These are phyloP conservation scores for Knufia petricola DNA, from an alignment of 2,329 filamentous ascomycete species.

Conservation along the genomic window DNA sequence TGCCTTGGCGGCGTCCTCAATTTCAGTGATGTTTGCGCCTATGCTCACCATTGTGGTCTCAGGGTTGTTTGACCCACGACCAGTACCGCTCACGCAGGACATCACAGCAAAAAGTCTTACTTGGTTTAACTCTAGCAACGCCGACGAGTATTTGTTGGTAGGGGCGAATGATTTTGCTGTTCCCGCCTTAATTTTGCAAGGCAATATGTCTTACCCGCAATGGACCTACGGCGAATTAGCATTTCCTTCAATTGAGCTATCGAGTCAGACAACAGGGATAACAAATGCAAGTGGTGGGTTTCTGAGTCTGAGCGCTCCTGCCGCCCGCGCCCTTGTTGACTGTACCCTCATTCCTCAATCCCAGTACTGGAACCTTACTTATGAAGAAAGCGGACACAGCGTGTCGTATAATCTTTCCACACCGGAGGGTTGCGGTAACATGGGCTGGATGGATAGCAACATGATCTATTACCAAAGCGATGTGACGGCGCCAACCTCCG, in stretches of 20 bases:
- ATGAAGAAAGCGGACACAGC: background rate
- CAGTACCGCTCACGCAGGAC: constrained; percentile 8
- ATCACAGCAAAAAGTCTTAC: constrained; percentile 21
- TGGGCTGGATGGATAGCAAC: constrained; percentile 6
- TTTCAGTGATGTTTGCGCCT: constrained; percentile 19
- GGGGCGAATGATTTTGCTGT: background rate
- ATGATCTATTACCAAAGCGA: constrained; percentile 2
- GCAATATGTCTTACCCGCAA: constrained; percentile 17
- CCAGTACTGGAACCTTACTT: constrained; percentile 10
- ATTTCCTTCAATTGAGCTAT: constrained; percentile 8
- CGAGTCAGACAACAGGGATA: background rate
- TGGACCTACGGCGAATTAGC: constrained; percentile 17
- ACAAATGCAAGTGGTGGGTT: background rate
- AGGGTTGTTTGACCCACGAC: constrained; percentile 23
- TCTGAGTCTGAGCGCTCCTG: constrained; percentile 12
- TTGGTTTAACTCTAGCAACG: constrained; percentile 16
- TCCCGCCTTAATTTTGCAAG: constrained; percentile 11
- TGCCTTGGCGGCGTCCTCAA: constrained; percentile 17
- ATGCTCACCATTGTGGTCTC: constrained; percentile 23
- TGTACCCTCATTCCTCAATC: constrained; percentile 14
- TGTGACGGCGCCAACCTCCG: constrained; percentile 9
- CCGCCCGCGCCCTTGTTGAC: constrained; percentile 12
- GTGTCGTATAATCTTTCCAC: constrained; percentile 12
- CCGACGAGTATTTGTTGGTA: background rate
- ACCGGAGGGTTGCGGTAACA: constrained; percentile 15